Percentiles rank a stretch among this genome's conserved stretches.
Conservation (phyloP, 768 basidiomycete genomes). For the Panellus pusillus region DNA sequence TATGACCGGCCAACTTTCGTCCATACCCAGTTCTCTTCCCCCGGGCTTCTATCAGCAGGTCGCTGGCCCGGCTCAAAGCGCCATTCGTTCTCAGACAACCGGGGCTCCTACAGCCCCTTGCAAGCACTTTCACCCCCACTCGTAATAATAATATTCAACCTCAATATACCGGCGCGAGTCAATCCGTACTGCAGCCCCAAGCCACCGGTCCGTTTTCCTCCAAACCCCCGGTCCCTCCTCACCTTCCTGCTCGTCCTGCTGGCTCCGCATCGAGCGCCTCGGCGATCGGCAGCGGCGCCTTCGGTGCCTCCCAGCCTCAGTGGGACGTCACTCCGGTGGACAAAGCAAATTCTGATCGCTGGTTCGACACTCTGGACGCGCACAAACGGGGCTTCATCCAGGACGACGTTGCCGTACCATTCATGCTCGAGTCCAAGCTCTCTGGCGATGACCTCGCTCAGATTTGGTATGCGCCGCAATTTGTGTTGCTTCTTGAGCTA, state of each 20-base stretch:
- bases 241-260: constrained; percentile 42
- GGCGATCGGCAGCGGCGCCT: constrained; percentile 27
- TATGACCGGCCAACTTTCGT: constrained; percentile 76
- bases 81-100: constrained; percentile 54
- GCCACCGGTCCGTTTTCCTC: constrained; percentile 46
- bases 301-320: constrained; percentile 28
- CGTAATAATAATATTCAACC: constrained; percentile 46
- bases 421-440: constrained; percentile 89
- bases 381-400: constrained; percentile 79
- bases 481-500: not conserved
- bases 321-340: constrained; percentile 89
- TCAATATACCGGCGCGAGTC: constrained; percentile 65
- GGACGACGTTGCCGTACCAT: constrained; percentile 92
- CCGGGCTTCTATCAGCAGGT: constrained; percentile 87
- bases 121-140: constrained; percentile 39
- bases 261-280: constrained; percentile 24
- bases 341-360: constrained; percentile 73
- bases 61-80: constrained; percentile 39
- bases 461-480: constrained; percentile 68
- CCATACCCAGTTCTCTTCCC: constrained; percentile 74
- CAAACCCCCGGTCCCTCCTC: constrained; percentile 24
- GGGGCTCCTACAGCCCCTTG: constrained; percentile 62
- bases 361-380: constrained; percentile 82
- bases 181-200: constrained; percentile 40
- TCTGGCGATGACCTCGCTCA: constrained; percentile 82